phyloP scores from a whole-genome alignment of 768 basidiomycete genomes.

The Rhodotorula kratochvilovae region DNA sequence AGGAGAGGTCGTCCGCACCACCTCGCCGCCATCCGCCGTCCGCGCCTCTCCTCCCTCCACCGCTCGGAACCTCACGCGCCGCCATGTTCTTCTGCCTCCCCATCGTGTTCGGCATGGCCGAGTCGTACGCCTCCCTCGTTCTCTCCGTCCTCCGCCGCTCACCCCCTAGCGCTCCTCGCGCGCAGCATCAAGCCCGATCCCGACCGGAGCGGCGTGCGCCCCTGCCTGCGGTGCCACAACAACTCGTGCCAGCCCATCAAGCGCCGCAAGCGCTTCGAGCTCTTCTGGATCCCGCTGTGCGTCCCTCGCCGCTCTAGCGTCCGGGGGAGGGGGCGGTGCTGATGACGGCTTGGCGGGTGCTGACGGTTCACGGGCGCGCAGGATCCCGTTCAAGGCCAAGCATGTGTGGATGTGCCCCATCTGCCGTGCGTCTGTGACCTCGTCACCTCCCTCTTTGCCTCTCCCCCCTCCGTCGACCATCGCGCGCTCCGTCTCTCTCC shows the following conservation, averaged over 20 bases:
- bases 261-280: constrained; percentile 5
- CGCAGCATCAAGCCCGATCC: neutral
- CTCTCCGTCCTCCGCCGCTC: neutral
- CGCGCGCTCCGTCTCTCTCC: no score
- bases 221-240: constrained; percentile 7
- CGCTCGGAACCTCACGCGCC: no score
- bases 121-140: neutral
- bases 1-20: neutral
- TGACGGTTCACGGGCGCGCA: neutral
- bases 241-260: neutral
- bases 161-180: no score
- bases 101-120: neutral
- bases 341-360: neutral
- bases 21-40: neutral
- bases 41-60: neutral
- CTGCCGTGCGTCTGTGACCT: neutral
- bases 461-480: no score
- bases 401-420: constrained; percentile 3
- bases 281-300: constrained; percentile 14
- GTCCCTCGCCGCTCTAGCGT: no score
- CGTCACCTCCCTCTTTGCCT: neutral
- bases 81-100: constrained; percentile 8
- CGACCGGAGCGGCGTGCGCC: no score
- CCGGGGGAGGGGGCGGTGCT: neutral
- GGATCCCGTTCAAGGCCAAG: constrained; percentile 12